Evolutionary conservation across 2,329 filamentous ascomycete genomes (phyloP), one percentile per base, ranked within the genome.

Genomic region (Paraphaeosphaeria sporulosa): DNA sequence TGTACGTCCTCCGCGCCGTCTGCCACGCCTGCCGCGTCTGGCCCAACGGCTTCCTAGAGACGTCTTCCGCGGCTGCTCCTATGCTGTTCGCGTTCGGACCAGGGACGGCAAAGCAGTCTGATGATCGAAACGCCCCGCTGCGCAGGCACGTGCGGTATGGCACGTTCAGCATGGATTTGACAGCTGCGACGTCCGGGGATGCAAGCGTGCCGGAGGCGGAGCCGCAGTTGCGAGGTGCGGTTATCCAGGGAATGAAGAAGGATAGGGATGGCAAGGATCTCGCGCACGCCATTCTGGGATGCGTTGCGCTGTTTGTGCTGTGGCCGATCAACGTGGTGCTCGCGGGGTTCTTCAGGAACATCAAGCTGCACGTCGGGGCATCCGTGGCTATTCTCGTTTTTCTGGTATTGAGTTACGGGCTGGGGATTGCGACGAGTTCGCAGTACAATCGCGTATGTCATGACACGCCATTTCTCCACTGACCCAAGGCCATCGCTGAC

Each of bases 1-100:
- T 73, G 70, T 77, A 79, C 55, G 70, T 76, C 36, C 64, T 81
- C 25, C 71, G 76, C 48, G 76, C 75, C 1, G 65, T 77, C 2
- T 81, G 79, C 63, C 66, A 67, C 9, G 77, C 78, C 64, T 82
- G 80, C 66, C 72, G 75, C 15, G 64, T 65, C 47, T 80, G 77
- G 77, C 66, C 64, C 15, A 64, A 63, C n/a, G 76, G 75, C 23
- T 75, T 68, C 36, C 65, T 82, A 3, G 73, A 81, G 58, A 55
- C 67, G 0, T 71, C 66, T 6, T 72, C 68, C 40, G 65, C 62
- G 0, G 38, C 64, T 0, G 75, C 80, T 25, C 76, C 78, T 1
- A 80, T 81, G 73, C 77, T 81, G 27, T 81, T 78, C 59, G 80
- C 79, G 3, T 76, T 82, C 8, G 80, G 80, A 2, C 71, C 73